These are phyloP conservation scores for Didymella sp. DNA, from an alignment of 2,329 filamentous ascomycete genomes.

Conservation along the genomic window DNA sequence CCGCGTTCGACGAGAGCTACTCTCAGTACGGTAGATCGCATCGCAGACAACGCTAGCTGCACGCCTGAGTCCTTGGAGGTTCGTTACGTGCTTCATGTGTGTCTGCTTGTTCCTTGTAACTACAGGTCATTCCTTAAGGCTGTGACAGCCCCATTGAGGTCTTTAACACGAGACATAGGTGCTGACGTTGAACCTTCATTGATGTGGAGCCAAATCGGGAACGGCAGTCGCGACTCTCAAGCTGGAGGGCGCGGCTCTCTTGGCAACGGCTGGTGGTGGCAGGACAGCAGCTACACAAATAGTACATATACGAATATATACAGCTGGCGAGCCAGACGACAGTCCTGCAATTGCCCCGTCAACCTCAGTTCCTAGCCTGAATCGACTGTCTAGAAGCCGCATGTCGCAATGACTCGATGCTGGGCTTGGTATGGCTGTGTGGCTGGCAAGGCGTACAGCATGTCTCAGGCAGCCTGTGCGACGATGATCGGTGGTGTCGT, in stretches of 20 bases:
- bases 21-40: too few species aligned
- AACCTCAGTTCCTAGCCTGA: not conserved
- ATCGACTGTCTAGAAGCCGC: not conserved
- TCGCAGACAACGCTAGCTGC: not conserved
- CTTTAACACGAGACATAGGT: not conserved
- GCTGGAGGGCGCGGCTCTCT: not conserved
- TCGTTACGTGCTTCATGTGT: not conserved
- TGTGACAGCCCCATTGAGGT: too few species aligned
- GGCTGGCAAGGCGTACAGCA: constrained; percentile 13
- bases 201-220: not conserved
- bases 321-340: not conserved
- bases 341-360: not conserved
- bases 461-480: constrained; percentile 11
- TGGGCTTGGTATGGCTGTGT: not conserved
- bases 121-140: not conserved
- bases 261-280: constrained; percentile 4
- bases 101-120: not conserved
- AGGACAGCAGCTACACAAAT: constrained; percentile 4
- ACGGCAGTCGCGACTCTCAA: not conserved
- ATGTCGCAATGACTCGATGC: not conserved
- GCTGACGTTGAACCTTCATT: not conserved
- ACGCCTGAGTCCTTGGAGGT: not conserved
- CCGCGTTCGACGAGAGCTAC: too few species aligned
- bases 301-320: not conserved
- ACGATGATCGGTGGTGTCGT: constrained; percentile 18